Percentiles rank a stretch among this genome's conserved stretches.
These are phyloP conservation scores for Scheffersomyces spartinae DNA, from an alignment of 805 yeast species.

Conservation along the genomic window DNA sequence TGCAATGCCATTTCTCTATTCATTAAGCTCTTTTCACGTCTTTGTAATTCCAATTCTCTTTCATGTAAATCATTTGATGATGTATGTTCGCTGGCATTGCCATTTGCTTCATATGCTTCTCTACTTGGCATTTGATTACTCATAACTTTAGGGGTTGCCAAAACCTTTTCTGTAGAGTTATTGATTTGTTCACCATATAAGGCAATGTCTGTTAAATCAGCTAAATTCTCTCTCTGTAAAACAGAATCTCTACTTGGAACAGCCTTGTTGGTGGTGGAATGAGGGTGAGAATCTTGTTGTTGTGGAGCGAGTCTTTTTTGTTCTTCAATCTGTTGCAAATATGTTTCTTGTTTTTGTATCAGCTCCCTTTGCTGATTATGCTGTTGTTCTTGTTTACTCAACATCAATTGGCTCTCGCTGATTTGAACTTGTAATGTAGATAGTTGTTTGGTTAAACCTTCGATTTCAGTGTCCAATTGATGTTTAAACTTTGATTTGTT, in stretches of 20 bases:
- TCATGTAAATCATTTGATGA: conserved; percentile 5
- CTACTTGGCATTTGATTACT: background rate
- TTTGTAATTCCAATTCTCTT: conserved; percentile 15
- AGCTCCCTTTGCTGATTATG: conserved; percentile 1
- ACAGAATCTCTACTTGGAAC: conserved; percentile 8
- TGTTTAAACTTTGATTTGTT: background rate
- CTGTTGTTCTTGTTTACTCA: no score
- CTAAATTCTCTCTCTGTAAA: conserved; percentile 13
- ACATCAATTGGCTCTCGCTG: no score
- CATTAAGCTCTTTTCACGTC: conserved; percentile 15
- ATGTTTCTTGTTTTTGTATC: no score
- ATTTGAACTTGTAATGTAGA: no score
- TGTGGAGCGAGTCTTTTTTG: conserved; percentile 1
- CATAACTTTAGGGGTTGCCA: background rate
- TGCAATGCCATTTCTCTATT: conserved; percentile 8
- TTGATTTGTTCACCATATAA: conserved; percentile 15
- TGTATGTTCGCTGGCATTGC: conserved; percentile 1
- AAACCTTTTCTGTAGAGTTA: conserved; percentile 1
- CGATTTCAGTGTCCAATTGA: no score
- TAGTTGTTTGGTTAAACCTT: no score
- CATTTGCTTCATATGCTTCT: background rate
- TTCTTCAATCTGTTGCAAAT: conserved; percentile 3
- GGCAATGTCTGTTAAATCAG: conserved; percentile 27
- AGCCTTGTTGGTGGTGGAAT: conserved; percentile 5
- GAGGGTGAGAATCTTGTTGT: conserved; percentile 3